Evolutionary conservation across 2,329 filamentous ascomycete species (phyloP).

Genomic region (Scopulariopsis brevicaulis): DNA sequence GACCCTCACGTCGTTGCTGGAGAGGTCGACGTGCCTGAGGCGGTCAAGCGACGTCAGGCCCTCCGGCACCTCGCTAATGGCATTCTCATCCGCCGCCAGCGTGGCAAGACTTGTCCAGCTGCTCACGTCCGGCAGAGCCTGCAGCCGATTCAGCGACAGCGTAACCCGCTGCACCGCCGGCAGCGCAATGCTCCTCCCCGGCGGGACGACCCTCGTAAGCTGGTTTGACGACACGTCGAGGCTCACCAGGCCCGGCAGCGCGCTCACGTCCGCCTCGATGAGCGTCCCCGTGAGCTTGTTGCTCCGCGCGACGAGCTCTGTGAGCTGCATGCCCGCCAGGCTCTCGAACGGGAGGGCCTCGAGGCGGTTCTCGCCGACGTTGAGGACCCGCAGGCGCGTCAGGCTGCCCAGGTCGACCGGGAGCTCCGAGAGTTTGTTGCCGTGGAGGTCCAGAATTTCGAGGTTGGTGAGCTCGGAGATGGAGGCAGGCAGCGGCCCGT

Average conservation of each 20-base stretch:
- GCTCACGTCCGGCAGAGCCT: conserved; percentile 60
- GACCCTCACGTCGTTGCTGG: conserved; percentile 68
- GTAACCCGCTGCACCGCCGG: conserved; percentile 64
- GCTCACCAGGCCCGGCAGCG: conserved; percentile 54
- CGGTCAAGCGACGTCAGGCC: conserved; percentile 59
- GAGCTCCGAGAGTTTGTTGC: conserved; percentile 65
- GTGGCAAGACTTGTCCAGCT: conserved; percentile 64
- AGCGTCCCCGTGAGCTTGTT: conserved; percentile 68
- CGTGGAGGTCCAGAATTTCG: conserved; percentile 71
- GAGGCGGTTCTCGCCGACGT: conserved; percentile 71
- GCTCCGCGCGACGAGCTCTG: conserved; percentile 62
- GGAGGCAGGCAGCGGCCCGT: conserved; percentile 53
- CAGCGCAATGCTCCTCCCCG: conserved; percentile 39
- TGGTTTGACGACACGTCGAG: conserved; percentile 73
- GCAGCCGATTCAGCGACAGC: conserved; percentile 72
- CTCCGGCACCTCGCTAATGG: conserved; percentile 60
- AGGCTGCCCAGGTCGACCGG: conserved; percentile 59
- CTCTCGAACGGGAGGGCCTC: conserved; percentile 58
- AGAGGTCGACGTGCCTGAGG: conserved; percentile 70
- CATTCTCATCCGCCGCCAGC: conserved; percentile 73
- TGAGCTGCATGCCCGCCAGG: conserved; percentile 56
- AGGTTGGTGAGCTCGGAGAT: conserved; percentile 56
- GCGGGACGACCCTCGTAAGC: conserved; percentile 41
- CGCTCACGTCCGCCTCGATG: conserved; percentile 48
- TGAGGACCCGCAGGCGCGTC: conserved; percentile 59